Evolutionary conservation across 192 early-diverging fungal species (phyloP), one percentile per base, ranked within the genome.

Genomic region (Oehlia diaphana): DNA sequence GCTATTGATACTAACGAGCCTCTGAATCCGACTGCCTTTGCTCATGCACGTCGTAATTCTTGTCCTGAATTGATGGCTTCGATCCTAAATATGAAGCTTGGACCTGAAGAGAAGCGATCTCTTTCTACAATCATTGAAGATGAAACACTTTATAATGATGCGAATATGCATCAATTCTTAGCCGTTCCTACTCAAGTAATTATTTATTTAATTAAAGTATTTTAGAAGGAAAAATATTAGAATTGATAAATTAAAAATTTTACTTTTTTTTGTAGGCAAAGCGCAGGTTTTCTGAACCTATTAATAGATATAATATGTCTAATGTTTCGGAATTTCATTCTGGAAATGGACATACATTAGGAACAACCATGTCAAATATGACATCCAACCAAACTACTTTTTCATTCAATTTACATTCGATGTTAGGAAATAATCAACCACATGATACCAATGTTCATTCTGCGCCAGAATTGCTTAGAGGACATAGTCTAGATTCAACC

Each of bases 61-160:
- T 77, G 76, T n/a, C 76, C 76, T 16, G 76, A 77, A 21, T 77
- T 77, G 31, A 77, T 77, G 76, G 64, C 64, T 16, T 77, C 76
- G 1, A 47, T 77, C 47, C 16, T 77, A 9, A 67, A 67, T n/a
- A 49, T 67, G 64, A 77, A 77, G 21, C 44, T 77, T 28, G 64
- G 33, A 33, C 10, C 63, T 16, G 63, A 67, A 49, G 63, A 77
- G 3, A 65, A 77, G 14, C 76, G 50, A 77, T 49, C 63, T 1
- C 47, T 77, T 28, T 67, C 76, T 6, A 77, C 76, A 7, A 77
- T 77, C 9, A 77, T 77, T 53, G 76, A 77, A 26, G 76, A 77
- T 26, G 63, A 77, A 35, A 67, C 76, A 9, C 31, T 77, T 9
- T 77, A 44, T 49, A 77, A 77, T 68, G 76, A 77, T 68, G n/a